These are phyloP conservation scores for Amanita pallidorosea DNA, from an alignment of 768 basidiomycete species.

Conservation along the genomic window DNA sequence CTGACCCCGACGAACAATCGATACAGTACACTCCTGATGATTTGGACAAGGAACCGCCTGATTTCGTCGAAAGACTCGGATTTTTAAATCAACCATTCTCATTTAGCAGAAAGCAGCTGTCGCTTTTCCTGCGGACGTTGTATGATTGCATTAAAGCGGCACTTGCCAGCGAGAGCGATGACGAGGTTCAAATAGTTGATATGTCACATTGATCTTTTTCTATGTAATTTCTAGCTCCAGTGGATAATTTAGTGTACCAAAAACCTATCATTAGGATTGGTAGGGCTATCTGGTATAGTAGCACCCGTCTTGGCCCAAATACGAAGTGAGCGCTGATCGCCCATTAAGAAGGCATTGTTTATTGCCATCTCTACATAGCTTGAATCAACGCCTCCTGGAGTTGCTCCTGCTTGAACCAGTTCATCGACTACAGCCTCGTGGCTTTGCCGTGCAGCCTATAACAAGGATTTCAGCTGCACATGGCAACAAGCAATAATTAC, in stretches of 20 bases:
- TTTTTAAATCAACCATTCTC: slow-evolving; percentile 59
- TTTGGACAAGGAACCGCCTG: slow-evolving; percentile 48
- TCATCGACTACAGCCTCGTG: slow-evolving; percentile 49
- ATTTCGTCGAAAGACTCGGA: slow-evolving; percentile 47
- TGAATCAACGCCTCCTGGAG: slow-evolving; percentile 57
- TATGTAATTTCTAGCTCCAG: not conserved
- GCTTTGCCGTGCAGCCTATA: slow-evolving; percentile 66
- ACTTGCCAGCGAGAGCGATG: slow-evolving; percentile 15
- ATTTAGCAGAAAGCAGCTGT: slow-evolving; percentile 56
- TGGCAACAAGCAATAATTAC: not conserved
- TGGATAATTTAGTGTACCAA: not conserved
- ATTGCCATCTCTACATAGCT: slow-evolving; percentile 44
- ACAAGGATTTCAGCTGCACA: slow-evolving; percentile 1
- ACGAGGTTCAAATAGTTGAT: slow-evolving; percentile 11
- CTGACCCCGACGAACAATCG: slow-evolving; percentile 25
- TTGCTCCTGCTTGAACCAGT: slow-evolving; percentile 66
- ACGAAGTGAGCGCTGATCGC: slow-evolving; percentile 31
- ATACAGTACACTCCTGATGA: slow-evolving; percentile 55
- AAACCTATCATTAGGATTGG: not conserved
- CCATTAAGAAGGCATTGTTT: slow-evolving; percentile 21
- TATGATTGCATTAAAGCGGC: slow-evolving; percentile 37
- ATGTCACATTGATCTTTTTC: slow-evolving; percentile 7
- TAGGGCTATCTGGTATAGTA: slow-evolving; percentile 8
- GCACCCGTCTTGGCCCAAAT: slow-evolving; percentile 52
- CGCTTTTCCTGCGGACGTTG: slow-evolving; percentile 56